These are phyloP conservation scores for Diplodia seriata DNA, from an alignment of 2,329 filamentous ascomycete species.

Conservation along the genomic window DNA sequence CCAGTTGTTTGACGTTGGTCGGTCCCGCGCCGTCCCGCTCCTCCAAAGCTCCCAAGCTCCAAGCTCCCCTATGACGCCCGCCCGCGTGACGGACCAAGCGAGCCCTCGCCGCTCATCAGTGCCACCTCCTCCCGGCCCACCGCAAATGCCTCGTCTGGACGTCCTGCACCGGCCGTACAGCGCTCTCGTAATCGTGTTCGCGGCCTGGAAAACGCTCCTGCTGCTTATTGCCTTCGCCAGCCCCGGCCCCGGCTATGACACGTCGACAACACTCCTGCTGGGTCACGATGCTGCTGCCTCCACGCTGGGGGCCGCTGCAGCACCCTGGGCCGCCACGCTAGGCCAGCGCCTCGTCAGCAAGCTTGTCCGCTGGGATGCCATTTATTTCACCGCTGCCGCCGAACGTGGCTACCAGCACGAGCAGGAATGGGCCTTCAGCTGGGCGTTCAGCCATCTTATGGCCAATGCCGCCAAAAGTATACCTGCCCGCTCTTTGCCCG, in stretches of 20 bases:
- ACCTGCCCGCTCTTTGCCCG: slow-evolving; percentile 35
- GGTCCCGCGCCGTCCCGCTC: slow-evolving; percentile 20
- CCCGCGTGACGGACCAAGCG: slow-evolving; percentile 9
- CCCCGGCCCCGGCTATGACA: slow-evolving; percentile 74
- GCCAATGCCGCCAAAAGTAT: slow-evolving; percentile 51
- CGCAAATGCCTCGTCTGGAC: slow-evolving; percentile 14
- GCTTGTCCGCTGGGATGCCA: slow-evolving; percentile 79
- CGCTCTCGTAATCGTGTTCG: slow-evolving; percentile 54
- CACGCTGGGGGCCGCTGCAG: slow-evolving; percentile 18
- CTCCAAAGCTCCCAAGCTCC: neutral
- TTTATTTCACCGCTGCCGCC: slow-evolving; percentile 74
- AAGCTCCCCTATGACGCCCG: slow-evolving; percentile 20
- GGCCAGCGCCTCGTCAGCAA: slow-evolving; percentile 57
- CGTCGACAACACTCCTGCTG: slow-evolving; percentile 68
- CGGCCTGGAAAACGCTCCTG: slow-evolving; percentile 71
- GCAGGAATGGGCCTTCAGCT: slow-evolving; percentile 86
- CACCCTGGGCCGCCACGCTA: slow-evolving; percentile 35
- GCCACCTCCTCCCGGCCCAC: neutral
- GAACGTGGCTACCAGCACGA: slow-evolving; percentile 73
- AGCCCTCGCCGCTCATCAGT: neutral
- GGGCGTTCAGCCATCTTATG: slow-evolving; percentile 58
- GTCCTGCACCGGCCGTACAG: slow-evolving; percentile 10
- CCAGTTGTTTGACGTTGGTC: neutral
- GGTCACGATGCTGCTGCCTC: slow-evolving; percentile 35
- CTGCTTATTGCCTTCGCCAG: slow-evolving; percentile 66